A percentile compares a stretch with the other conserved stretches of the same genome.
Conservation (phyloP, 176 grass and related monocot species). For the Bolboschoenus planiculmis region DNA sequence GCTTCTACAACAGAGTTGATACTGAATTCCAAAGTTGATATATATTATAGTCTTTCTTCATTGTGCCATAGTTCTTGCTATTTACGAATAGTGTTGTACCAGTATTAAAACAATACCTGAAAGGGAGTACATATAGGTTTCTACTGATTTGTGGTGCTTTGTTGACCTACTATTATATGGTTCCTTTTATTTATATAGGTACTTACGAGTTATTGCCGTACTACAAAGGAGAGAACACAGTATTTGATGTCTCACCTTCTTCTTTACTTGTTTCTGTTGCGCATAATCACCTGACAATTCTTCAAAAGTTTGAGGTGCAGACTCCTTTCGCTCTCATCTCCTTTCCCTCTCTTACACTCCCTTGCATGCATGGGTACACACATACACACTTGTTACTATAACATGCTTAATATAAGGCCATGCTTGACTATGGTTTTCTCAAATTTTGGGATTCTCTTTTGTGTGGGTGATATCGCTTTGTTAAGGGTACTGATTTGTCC, state of each 20-base stretch:
- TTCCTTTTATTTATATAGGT: constrained; percentile 45
- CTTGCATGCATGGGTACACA: background rate
- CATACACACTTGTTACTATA: background rate
- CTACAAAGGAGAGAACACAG: constrained; percentile 94
- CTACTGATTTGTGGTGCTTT: constrained; percentile 5
- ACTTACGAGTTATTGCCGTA: constrained; percentile 80
- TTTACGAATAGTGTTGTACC: background rate
- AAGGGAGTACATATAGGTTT: background rate
- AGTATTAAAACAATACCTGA: background rate
- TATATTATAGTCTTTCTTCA: background rate
- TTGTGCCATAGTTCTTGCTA: background rate
- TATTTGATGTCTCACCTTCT: constrained; percentile 90
- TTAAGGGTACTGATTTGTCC: background rate
- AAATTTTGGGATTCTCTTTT: background rate
- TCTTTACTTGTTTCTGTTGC: constrained; percentile 56
- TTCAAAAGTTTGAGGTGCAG: constrained; percentile 88
- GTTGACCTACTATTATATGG: background rate
- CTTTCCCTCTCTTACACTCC: background rate
- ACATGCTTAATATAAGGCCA: background rate
- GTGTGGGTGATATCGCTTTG: background rate
- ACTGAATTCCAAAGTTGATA: background rate
- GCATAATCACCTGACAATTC: constrained; percentile 59
- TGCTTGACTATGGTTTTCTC: background rate
- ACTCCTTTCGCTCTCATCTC: constrained; percentile 7
- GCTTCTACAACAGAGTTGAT: background rate